Evolutionary conservation across 1,284 basidiomycete species (phyloP).

Genomic region (Sanguinoderma infundibulare): DNA sequence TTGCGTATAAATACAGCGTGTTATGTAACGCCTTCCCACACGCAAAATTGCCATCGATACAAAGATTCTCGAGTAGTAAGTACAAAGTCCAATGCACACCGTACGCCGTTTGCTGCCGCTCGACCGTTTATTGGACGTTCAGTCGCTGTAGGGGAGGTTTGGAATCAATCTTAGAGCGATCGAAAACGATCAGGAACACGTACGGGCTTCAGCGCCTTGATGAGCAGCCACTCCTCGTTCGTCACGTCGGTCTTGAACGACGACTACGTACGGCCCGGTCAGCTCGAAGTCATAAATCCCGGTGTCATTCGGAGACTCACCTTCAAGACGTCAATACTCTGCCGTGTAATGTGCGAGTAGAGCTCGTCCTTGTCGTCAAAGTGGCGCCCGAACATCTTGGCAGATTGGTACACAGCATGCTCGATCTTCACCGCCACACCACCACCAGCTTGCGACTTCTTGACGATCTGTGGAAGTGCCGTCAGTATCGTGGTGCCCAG

Average conservation of each 20-base stretch:
- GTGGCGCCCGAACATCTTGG: constrained; percentile 93
- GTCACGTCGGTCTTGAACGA: constrained; percentile 92
- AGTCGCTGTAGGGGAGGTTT: constrained; percentile 44
- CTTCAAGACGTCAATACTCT: constrained; percentile 96
- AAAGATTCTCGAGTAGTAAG: neutral
- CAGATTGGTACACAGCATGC: constrained; percentile 93
- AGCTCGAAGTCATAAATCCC: constrained; percentile 9
- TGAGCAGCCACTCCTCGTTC: constrained; percentile 93
- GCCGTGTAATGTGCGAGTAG: constrained; percentile 88
- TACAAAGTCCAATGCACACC: neutral
- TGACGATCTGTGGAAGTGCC: constrained; percentile 70
- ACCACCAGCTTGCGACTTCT: constrained; percentile 91
- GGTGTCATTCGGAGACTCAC: constrained; percentile 39
- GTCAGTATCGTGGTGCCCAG: neutral
- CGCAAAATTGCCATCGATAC: constrained; percentile 21
- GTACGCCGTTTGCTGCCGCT: neutral
- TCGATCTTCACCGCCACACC: constrained; percentile 99
- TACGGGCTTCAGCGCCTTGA: constrained; percentile 91
- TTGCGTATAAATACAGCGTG: constrained; percentile 33
- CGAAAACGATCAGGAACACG: constrained; percentile 30
- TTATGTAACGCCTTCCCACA: constrained; percentile 31
- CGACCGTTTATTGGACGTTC: constrained; percentile 45
- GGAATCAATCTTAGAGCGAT: neutral
- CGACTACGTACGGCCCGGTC: constrained; percentile 46
- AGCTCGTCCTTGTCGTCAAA: constrained; percentile 98